Evolutionary conservation across 768 basidiomycete genomes (phyloP).

Genomic region (Suillus decipiens): DNA sequence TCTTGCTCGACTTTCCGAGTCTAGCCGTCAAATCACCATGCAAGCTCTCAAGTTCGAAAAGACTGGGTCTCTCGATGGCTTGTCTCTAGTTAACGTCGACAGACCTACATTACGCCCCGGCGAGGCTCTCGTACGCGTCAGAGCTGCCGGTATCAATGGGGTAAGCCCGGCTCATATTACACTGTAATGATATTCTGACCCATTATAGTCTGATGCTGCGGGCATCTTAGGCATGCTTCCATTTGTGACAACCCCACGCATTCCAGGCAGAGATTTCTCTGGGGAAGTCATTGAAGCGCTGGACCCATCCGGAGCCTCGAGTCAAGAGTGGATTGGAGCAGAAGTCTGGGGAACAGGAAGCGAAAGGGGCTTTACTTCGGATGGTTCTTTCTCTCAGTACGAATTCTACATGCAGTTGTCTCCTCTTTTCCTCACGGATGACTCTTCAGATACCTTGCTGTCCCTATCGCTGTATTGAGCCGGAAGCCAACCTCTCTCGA

Average conservation of each 20-base stretch:
- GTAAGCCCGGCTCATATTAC: constrained; percentile 19
- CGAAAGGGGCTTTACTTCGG: constrained; percentile 32
- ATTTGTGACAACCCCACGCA: constrained; percentile 36
- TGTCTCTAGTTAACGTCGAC: constrained; percentile 23
- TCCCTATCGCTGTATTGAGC: constrained; percentile 31
- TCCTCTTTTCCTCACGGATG: not conserved
- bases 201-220: constrained; percentile 32
- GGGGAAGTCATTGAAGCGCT: constrained; percentile 36
- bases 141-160: constrained; percentile 35
- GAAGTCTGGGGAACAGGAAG: constrained; percentile 39
- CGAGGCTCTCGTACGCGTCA: constrained; percentile 35
- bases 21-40: constrained; percentile 22
- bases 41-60: constrained; percentile 35
- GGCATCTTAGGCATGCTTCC: constrained; percentile 28
- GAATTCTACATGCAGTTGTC: not conserved
- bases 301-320: constrained; percentile 22
- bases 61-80: constrained; percentile 32
- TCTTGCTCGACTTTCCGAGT: not conserved
- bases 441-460: constrained; percentile 26
- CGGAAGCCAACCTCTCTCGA: constrained; percentile 30
- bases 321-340: constrained; percentile 27
- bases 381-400: constrained; percentile 38
- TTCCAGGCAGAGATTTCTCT: constrained; percentile 35
- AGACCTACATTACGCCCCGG: constrained; percentile 32
- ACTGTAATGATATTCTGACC: not conserved